Percentiles rank a stretch among this genome's conserved stretches.
phyloP scores from a whole-genome alignment of 1,284 basidiomycete genomes.

The Leucoagaricus sp. region DNA sequence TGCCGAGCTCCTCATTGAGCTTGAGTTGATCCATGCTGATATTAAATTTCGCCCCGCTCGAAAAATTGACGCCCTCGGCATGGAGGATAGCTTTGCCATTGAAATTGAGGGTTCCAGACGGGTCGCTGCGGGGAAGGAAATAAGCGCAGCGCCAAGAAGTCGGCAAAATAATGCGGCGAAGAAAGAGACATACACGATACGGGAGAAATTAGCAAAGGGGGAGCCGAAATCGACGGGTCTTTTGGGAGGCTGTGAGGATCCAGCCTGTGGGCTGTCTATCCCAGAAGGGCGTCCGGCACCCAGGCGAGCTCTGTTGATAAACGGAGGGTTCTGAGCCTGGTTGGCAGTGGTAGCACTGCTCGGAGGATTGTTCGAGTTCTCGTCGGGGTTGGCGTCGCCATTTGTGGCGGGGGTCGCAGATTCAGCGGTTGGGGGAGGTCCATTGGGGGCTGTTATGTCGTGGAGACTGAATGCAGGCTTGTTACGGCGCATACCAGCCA shows the following conservation, averaged over 20 bases:
- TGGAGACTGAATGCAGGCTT: conserved; percentile 62
- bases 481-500: conserved; percentile 48
- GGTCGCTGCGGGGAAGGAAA: conserved; percentile 61
- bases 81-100: conserved; percentile 92
- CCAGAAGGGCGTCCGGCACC: conserved; percentile 63
- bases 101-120: conserved; percentile 93
- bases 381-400: neutral
- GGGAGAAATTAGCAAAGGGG: conserved; percentile 91
- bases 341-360: neutral
- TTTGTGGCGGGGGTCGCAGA: conserved; percentile 28
- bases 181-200: conserved; percentile 82
- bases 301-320: conserved; percentile 57
- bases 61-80: conserved; percentile 93
- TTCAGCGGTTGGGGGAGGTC: conserved; percentile 20
- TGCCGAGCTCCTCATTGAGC: conserved; percentile 90
- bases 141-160: conserved; percentile 17
- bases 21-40: conserved; percentile 97
- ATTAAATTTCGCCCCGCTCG: conserved; percentile 87
- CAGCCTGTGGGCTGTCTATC: conserved; percentile 19
- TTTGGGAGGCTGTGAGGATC: conserved; percentile 36
- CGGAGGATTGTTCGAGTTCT: neutral
- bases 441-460: conserved; percentile 50
- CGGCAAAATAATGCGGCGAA: too few species aligned
- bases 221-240: conserved; percentile 58
- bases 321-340: conserved; percentile 16